Base-by-base conservation (phyloP, 2,329 filamentous ascomycete genomes). In the Pleoardoris graminearum region DNA sequence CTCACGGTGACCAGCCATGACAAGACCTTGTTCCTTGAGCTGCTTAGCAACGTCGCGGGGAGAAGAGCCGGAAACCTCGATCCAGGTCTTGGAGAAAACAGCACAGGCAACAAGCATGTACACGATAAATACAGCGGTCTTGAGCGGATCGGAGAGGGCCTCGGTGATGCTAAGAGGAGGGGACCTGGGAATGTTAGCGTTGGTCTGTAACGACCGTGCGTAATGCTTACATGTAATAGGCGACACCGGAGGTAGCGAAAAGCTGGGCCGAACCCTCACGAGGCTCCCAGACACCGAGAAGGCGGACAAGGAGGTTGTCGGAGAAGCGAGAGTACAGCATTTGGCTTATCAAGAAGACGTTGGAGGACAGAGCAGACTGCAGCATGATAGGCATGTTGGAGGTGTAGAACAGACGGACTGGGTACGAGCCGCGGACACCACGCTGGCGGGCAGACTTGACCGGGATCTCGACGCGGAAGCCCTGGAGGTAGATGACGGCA, bases 341-440 rank as follows among this genome's bases (percentile, higher is more conserved):
- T 83, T 99, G 94, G 75, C 89, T 94, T 80, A 99, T 91, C 61
- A 99, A 82, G 87, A 99, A 99, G 79, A 99, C 86, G 84, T 99
- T 99, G 83, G 93, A 97, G 64, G 91, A 96, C 65, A 99, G 86
- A 66, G 94, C 94, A 42, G 93, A 97, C 82, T 99, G 95, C 76
- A 99, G 85, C 94, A 99, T 99, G 80, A 99, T 99, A 74, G 94
- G 94, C 95, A 99, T 99, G 88, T 99, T 99, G 76, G 92, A 97
- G 74, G 94, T 99, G 82, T 99, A 99, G 86, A 99, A 99, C 55
- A 99, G 90, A 72, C 95, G 93, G 76, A 99, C 86, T 70, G 94
- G 94, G 85, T 97, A 99, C 35, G 92, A 96, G 71, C 93, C 95
- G 70, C 94, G 93, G 75, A 96, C 94, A 78, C 94, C 94, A 83